A percentile compares a stretch with the other conserved stretches of the same genome.
These are phyloP conservation scores for Diaporthe sp. DNA, from an alignment of 2,329 filamentous ascomycete genomes.

Conservation along the genomic window DNA sequence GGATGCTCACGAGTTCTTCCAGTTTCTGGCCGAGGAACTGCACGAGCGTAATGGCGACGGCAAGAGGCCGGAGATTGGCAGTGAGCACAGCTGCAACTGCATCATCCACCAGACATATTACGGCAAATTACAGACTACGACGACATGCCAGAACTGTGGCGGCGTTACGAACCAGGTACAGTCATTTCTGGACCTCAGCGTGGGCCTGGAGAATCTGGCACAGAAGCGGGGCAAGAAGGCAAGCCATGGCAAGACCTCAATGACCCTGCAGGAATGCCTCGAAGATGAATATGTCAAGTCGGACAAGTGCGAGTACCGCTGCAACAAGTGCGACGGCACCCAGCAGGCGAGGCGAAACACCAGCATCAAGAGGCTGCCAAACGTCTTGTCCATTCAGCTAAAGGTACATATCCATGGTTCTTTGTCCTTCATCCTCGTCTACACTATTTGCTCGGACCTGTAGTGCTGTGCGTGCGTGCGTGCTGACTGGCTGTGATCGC, in stretches of 20 bases:
- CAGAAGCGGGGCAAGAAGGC: conserved; percentile 74
- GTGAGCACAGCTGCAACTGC: conserved; percentile 81
- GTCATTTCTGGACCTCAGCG: conserved; percentile 89
- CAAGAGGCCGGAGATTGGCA: conserved; percentile 71
- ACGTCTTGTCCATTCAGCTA: conserved; percentile 91
- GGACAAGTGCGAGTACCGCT: conserved; percentile 92
- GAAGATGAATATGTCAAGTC: conserved; percentile 87
- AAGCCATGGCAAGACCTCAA: conserved; percentile 57
- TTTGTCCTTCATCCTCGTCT: background rate
- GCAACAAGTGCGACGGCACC: conserved; percentile 81
- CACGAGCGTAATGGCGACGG: conserved; percentile 85
- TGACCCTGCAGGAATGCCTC: conserved; percentile 80
- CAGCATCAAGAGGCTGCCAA: conserved; percentile 86
- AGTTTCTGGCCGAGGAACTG: conserved; percentile 92
- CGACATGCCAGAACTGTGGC: conserved; percentile 89
- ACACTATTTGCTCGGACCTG: background rate
- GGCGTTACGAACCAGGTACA: conserved; percentile 87
- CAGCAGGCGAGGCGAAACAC: conserved; percentile 88
- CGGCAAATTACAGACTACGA: conserved; percentile 89
- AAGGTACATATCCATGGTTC: conserved; percentile 71
- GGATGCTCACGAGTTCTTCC: conserved; percentile 97
- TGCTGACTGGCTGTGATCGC: background rate
- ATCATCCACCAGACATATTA: conserved; percentile 96
- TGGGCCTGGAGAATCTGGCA: conserved; percentile 83
- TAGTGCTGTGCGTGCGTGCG: no score